Conservation (phyloP, 805 yeast species). For the Maudiozyma saulgeensis region DNA sequence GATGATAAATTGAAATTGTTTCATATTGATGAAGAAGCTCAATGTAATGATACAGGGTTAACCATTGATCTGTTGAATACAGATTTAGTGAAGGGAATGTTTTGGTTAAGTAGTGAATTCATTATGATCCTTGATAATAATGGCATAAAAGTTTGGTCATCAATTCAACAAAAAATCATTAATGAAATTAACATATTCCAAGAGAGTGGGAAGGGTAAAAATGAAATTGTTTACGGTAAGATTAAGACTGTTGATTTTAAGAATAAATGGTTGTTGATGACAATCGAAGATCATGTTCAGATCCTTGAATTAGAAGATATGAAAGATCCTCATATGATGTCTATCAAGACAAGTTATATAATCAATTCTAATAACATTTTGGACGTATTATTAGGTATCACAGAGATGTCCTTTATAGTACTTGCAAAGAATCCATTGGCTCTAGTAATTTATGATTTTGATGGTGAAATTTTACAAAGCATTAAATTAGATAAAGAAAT, state of each 20-base stretch:
- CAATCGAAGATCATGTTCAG: conserved; percentile 8
- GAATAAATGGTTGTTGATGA: conserved; percentile 23
- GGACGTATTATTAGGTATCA: conserved; percentile 23
- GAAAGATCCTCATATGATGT: conserved; percentile 3
- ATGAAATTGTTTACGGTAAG: conserved; percentile 6
- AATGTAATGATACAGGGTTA: conserved; percentile 5
- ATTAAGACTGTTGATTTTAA: conserved; percentile 19
- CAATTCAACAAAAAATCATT: conserved; percentile 7
- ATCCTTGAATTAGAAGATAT: conserved; percentile 11
- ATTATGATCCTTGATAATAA: conserved; percentile 14
- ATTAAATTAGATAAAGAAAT: conserved; percentile 12
- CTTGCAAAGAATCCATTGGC: conserved; percentile 15
- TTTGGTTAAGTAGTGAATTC: conserved; percentile 17
- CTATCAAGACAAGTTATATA: conserved; percentile 8
- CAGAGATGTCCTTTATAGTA: conserved; percentile 26
- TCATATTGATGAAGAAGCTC: conserved; percentile 6
- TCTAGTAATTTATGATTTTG: conserved; percentile 21
- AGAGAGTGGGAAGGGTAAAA: not conserved
- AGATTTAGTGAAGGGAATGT: conserved; percentile 9
- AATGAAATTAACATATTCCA: conserved; percentile 9
- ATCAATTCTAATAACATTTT: conserved; percentile 7
- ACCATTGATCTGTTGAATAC: not conserved
- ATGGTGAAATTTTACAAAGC: conserved; percentile 21
- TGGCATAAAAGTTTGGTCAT: conserved; percentile 17
- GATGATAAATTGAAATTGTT: conserved; percentile 5